Percentiles rank a stretch among this genome's conserved stretches.
Evolutionary conservation across 805 yeast genomes (phyloP).

Genomic region (Teunomyces gatunensis): DNA sequence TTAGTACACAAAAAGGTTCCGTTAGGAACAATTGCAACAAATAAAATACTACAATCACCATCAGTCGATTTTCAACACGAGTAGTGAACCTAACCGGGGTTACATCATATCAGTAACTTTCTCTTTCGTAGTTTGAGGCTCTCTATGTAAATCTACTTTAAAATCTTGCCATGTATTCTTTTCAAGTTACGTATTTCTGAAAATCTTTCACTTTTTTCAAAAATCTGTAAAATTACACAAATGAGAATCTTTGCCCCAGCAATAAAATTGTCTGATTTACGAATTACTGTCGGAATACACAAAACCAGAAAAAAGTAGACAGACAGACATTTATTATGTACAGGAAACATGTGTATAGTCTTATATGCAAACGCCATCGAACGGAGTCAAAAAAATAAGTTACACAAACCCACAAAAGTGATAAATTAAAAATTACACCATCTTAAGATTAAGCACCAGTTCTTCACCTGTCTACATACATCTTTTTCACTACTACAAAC

Average conservation of each 20-base stretch:
- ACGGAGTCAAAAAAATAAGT: not conserved
- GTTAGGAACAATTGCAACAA: slow-evolving; percentile 1
- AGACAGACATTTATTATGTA: not conserved
- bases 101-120: too few species aligned
- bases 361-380: not conserved
- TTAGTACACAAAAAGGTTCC: not conserved
- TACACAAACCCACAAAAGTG: slow-evolving; percentile 2
- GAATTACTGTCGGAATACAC: not conserved
- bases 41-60: not conserved
- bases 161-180: too few species aligned
- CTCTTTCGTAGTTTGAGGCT: too few species aligned
- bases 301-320: not conserved
- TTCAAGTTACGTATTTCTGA: too few species aligned
- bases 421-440: slow-evolving; percentile 2
- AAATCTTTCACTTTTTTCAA: too few species aligned
- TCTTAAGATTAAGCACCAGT: not conserved
- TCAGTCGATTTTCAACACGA: not conserved
- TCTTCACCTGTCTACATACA: not conserved
- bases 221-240: too few species aligned
- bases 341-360: not conserved
- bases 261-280: too few species aligned
- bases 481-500: slow-evolving; percentile 3
- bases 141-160: too few species aligned
- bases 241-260: too few species aligned
- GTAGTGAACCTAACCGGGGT: not conserved